Base-by-base conservation (phyloP, 176 grass and related monocot species). In the Raddia distichophylla region DNA sequence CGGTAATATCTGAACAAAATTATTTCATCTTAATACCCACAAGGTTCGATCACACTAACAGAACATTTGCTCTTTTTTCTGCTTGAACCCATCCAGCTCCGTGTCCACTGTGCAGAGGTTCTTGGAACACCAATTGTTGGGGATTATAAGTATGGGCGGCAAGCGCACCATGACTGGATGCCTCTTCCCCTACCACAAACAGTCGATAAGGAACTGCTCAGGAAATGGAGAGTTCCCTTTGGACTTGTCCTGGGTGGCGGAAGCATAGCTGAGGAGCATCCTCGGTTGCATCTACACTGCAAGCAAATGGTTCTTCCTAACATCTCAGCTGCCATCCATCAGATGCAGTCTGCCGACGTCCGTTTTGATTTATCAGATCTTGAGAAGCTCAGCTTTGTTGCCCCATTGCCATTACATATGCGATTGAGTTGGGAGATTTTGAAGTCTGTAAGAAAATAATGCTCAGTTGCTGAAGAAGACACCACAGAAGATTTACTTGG, bases 301-400 rank as follows among this genome's bases (percentile, higher is more conserved):
- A 95, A 97, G 81, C 95, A 97, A 75, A 93, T 98, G 95, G 77
- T 89, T 76, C 83, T 98, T 69, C 92, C 95, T 19, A 74, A 93
- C 64, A 76, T 94, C 60, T 94, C 90, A 54, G 60, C 71, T 53
- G 88, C 90, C 18, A 19, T 94, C 86, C 79, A 93, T 53, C 75
- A 82, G 27, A 58, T 87, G 64, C 88, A 88, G 63, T 82, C 83
- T 54, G 80, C 73, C 67, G 65, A 88, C 19, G 40, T 16, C 0
- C 58, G 93, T 17, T 48, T 2, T 4, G 60, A 92, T 71, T 89
- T 95, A 34, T 87, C 79, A 14, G 71, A 75, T 78, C 65, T 93
- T 0, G 87, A 93, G 73, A 95, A 91, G 86, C 83, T 90, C 47
- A 93, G 61, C 82, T 84, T 94, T 40, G 90, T 94, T 64, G 92